Percentiles rank a stretch among this genome's conserved stretches.
Evolutionary conservation across 306 rosid species (phyloP).

Genomic region (Dalbergia cultrata): DNA sequence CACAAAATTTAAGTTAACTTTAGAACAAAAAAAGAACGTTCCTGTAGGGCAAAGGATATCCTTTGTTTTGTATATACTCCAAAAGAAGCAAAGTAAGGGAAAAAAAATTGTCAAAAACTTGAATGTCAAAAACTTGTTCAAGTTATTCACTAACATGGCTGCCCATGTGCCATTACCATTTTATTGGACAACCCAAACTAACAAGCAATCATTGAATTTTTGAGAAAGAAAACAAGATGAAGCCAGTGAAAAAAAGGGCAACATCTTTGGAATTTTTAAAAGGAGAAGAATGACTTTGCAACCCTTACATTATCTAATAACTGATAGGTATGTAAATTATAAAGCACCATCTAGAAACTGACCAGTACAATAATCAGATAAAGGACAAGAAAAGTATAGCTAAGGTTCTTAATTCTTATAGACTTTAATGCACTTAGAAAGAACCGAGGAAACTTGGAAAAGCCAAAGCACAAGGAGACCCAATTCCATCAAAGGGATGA

Average conservation of each 20-base stretch:
- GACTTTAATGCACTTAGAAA: conserved; percentile 46
- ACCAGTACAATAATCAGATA: conserved; percentile 39
- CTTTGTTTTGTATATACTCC: conserved; percentile 44
- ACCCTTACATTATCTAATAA: conserved; percentile 40
- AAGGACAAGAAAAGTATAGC: conserved; percentile 50
- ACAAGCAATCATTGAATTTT: conserved; percentile 53
- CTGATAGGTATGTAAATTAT: conserved; percentile 30
- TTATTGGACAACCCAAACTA: conserved; percentile 58
- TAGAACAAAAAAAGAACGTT: conserved; percentile 24
- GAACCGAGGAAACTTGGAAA: conserved; percentile 35
- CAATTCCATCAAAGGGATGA: conserved; percentile 49
- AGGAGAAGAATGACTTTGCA: conserved; percentile 44
- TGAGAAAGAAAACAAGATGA: conserved; percentile 45
- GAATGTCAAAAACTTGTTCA: conserved; percentile 47
- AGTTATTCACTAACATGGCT: conserved; percentile 52
- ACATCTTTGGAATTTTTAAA: conserved; percentile 36
- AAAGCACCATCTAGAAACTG: conserved; percentile 41
- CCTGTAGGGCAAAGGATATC: conserved; percentile 44
- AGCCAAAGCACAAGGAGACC: conserved; percentile 55
- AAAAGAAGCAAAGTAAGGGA: conserved; percentile 46
- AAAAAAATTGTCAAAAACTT: too few relatives aligned
- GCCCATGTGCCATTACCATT: conserved; percentile 61
- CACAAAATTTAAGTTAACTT: conserved; percentile 29
- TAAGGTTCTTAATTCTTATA: conserved; percentile 51
- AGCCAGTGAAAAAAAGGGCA: conserved; percentile 51